These are phyloP conservation scores for Hypoxylon perforatum DNA, from an alignment of 495 filamentous ascomycete species.

Conservation along the genomic window DNA sequence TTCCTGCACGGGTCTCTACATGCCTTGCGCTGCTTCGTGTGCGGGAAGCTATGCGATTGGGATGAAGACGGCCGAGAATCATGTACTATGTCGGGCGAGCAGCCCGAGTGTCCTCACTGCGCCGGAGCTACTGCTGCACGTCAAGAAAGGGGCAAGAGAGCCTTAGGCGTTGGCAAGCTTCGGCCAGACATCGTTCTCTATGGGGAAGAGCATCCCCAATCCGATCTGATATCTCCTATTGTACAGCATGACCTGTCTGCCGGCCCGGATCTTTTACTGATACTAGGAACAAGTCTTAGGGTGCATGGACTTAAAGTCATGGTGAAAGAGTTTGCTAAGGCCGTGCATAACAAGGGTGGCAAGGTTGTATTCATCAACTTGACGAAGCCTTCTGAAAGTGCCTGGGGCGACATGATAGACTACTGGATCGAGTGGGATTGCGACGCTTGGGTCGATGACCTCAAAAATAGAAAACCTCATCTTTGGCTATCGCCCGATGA, in stretches of 20 bases:
- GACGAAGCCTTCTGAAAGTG: constrained; percentile 73
- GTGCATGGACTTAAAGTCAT: constrained; percentile 76
- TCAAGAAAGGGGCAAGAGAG: constrained; percentile 69
- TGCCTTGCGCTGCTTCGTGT: constrained; percentile 70
- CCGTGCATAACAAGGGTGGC: constrained; percentile 70
- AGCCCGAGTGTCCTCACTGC: constrained; percentile 73
- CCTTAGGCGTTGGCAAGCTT: constrained; percentile 68
- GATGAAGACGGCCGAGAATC: constrained; percentile 61
- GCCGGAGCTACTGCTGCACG: constrained; percentile 64
- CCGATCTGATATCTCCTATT: constrained; percentile 68
- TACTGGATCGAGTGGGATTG: constrained; percentile 78
- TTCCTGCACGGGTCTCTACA: constrained; percentile 73
- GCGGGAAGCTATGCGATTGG: constrained; percentile 68
- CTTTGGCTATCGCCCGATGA: constrained; percentile 65
- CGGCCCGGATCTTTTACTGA: constrained; percentile 71
- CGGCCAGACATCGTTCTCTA: constrained; percentile 78
- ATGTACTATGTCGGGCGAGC: constrained; percentile 64
- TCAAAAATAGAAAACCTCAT: constrained; percentile 64
- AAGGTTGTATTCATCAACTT: constrained; percentile 77
- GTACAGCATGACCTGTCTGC: constrained; percentile 71
- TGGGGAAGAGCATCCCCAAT: constrained; percentile 75
- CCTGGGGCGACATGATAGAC: constrained; percentile 74
- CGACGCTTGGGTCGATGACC: constrained; percentile 72
- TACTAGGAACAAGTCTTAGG: constrained; percentile 74
- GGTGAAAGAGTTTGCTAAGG: constrained; percentile 75